Base-by-base conservation (phyloP, 768 basidiomycete species). In the Guyanaporus albipodus region DNA sequence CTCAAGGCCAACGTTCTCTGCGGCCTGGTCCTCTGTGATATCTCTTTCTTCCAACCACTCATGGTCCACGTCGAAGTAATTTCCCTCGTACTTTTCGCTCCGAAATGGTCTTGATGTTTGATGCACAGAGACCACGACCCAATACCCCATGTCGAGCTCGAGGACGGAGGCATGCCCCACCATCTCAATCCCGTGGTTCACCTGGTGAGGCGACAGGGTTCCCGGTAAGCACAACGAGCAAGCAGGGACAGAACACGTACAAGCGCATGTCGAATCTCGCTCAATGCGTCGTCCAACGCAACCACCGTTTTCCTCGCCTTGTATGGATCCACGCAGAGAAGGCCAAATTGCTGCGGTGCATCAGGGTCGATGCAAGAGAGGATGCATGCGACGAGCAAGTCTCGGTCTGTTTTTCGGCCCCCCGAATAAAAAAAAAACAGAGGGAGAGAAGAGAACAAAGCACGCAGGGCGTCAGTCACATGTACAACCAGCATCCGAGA, bases 141-240 rank as follows among this genome's bases (percentile, higher is more conserved):
- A 56, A 37, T 59, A 56, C 22, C 60, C 59, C 49, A 53, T 40
- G n/a, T 62, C 51, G 26, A 60, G 23, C 9, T 51, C 42, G 8
- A 45, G 41, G 1, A 49, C 26, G 3, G 27, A 39, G 19, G 51
- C 12, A 3, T n/a, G n/a, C n/a, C 12, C 19, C 4, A 15, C 10
- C 4, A 48, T 19, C 14, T 52, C 50, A 6, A 58, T 32, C 7
- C 46, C 40, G 8, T 18, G 33, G 15, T 24, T n/a, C n/a, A n/a
- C n/a, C n/a, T n/a, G n/a, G n/a, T n/a, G n/a, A n/a, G n/a, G n/a
- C n/a, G n/a, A n/a, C n/a, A n/a, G n/a, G n/a, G n/a, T n/a, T n/a
- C n/a, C n/a, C n/a, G n/a, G n/a, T n/a, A n/a, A n/a, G n/a, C n/a
- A 40, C 26, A 19, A 23, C 5, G 6, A 18, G 4, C 14, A 18